These are phyloP conservation scores for Colletotrichum tanaceti DNA, from an alignment of 2,329 filamentous ascomycete species.

Conservation along the genomic window DNA sequence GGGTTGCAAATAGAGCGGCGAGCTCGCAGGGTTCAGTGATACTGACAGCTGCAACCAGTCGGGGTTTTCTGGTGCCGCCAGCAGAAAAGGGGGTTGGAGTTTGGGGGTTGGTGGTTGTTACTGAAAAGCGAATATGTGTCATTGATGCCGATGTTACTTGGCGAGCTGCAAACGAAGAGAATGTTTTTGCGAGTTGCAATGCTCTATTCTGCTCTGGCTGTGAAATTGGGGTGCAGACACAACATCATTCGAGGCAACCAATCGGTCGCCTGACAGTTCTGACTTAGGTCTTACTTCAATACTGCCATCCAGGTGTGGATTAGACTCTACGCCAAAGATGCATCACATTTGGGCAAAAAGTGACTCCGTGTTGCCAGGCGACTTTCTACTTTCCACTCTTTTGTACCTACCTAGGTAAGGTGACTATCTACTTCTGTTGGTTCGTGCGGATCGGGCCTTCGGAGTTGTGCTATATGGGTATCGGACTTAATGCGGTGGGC, in stretches of 20 bases:
- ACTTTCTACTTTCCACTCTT: too few species aligned
- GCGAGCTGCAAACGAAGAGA: not conserved
- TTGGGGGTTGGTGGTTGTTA: not conserved
- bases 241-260: not conserved
- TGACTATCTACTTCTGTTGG: too few species aligned
- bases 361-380: too few species aligned
- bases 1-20: not conserved
- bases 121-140: not conserved
- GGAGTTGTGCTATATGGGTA: too few species aligned
- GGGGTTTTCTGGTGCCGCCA: not conserved
- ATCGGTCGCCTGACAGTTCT: not conserved
- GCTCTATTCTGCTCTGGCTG: not conserved
- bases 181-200: not conserved
- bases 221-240: not conserved
- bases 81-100: too few species aligned
- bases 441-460: too few species aligned
- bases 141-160: not conserved
- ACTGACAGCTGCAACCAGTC: not conserved
- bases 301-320: too few species aligned
- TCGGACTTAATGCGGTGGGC: too few species aligned
- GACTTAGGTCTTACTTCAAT: too few species aligned
- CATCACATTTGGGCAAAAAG: too few species aligned
- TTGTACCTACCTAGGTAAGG: too few species aligned
- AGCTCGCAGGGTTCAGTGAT: not conserved
- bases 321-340: too few species aligned